These are phyloP conservation scores for Diaporthe vaccinii DNA, from an alignment of 2,329 filamentous ascomycete species.

Conservation along the genomic window DNA sequence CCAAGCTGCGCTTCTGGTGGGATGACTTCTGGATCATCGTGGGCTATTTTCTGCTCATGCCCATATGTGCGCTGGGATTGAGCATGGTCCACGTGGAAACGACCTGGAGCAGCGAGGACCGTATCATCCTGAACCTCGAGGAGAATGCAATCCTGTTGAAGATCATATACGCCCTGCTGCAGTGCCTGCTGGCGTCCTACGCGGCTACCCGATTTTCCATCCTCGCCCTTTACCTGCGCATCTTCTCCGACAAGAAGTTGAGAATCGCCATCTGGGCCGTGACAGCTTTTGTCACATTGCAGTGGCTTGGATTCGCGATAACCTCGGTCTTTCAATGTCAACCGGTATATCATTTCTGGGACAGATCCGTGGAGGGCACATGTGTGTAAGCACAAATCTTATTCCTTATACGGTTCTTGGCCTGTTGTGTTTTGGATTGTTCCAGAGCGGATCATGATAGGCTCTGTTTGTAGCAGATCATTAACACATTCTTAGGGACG, in stretches of 20 bases:
- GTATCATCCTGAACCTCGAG: slow-evolving; percentile 30
- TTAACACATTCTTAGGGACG: not conserved
- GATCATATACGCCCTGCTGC: slow-evolving; percentile 35
- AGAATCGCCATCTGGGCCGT: slow-evolving; percentile 34
- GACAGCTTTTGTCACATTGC: slow-evolving; percentile 28
- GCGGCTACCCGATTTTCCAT: slow-evolving; percentile 38
- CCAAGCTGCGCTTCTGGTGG: slow-evolving; percentile 39
- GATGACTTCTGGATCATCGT: slow-evolving; percentile 40
- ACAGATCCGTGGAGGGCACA: slow-evolving; percentile 17
- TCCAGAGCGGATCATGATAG: not conserved
- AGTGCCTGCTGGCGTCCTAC: slow-evolving; percentile 34
- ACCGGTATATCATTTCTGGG: slow-evolving; percentile 35
- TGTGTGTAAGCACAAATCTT: slow-evolving; percentile 14
- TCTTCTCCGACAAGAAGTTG: slow-evolving; percentile 23
- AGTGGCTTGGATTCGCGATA: slow-evolving; percentile 34
- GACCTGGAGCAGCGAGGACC: slow-evolving; percentile 36
- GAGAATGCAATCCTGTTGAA: slow-evolving; percentile 37
- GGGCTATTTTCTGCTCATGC: slow-evolving; percentile 35
- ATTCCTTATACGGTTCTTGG: not conserved
- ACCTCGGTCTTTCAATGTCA: slow-evolving; percentile 23
- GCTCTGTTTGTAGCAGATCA: not conserved
- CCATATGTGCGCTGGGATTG: slow-evolving; percentile 36
- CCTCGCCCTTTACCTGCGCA: slow-evolving; percentile 39
- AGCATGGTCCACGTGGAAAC: slow-evolving; percentile 32
- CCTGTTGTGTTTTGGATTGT: not conserved